A percentile compares a stretch with the other conserved stretches of the same genome.
These are phyloP conservation scores for Cladophialophora exuberans DNA, from an alignment of 2,329 filamentous ascomycete genomes.

Conservation along the genomic window DNA sequence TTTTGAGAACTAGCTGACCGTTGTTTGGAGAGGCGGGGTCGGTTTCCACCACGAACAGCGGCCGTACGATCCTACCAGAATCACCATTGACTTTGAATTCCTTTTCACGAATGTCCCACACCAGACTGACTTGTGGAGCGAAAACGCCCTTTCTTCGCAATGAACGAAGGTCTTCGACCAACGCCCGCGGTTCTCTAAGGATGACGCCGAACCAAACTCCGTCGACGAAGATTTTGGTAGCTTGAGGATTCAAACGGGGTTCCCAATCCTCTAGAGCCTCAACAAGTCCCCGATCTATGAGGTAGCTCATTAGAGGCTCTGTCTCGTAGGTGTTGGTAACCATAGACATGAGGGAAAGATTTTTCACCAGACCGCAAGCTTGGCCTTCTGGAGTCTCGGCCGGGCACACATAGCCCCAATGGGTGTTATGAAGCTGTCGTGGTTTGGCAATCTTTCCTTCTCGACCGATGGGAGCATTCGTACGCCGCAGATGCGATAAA, in stretches of 20 bases:
- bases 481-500: slow-evolving; percentile 91
- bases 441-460: slow-evolving; percentile 99
- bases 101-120: slow-evolving; percentile 93
- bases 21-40: slow-evolving; percentile 73
- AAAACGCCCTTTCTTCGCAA: slow-evolving; percentile 81
- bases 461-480: slow-evolving; percentile 95
- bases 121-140: slow-evolving; percentile 88
- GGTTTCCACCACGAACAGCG: slow-evolving; percentile 91
- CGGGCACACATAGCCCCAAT: slow-evolving; percentile 96
- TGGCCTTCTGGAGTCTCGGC: slow-evolving; percentile 98
- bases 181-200: slow-evolving; percentile 74
- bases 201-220: slow-evolving; percentile 98
- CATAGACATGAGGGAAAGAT: slow-evolving; percentile 96
- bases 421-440: slow-evolving; percentile 95
- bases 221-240: slow-evolving; percentile 97
- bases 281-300: slow-evolving; percentile 95
- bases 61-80: slow-evolving; percentile 90
- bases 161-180: slow-evolving; percentile 77
- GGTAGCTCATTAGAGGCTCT: slow-evolving; percentile 89
- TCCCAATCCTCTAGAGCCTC: slow-evolving; percentile 96
- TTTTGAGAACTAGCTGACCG: slow-evolving; percentile 79
- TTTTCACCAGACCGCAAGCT: slow-evolving; percentile 97
- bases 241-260: slow-evolving; percentile 79
- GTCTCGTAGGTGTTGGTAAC: slow-evolving; percentile 93
- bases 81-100: slow-evolving; percentile 99